phyloP scores from a whole-genome alignment of 768 basidiomycete species.

The Chalciporus pseudorubinellus region DNA sequence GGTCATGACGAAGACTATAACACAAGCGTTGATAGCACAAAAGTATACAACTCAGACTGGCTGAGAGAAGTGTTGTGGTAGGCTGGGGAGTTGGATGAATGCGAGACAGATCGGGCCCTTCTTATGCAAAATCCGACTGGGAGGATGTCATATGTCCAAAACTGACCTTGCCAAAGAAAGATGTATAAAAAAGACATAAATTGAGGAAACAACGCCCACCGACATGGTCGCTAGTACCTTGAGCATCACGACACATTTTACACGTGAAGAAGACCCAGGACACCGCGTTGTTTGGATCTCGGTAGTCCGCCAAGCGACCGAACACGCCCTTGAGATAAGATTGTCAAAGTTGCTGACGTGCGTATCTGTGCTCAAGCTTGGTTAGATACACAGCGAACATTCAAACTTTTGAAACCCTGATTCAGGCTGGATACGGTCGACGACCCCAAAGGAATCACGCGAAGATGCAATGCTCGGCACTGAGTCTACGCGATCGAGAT shows the following conservation, averaged over 20 bases:
- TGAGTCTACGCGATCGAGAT: conserved; percentile 15
- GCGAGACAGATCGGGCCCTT: conserved; percentile 14
- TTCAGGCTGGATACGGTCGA: conserved; percentile 10
- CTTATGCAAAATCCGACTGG: conserved; percentile 28
- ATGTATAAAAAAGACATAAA: conserved; percentile 26
- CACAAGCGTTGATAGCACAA: conserved; percentile 8
- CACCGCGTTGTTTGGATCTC: conserved; percentile 25
- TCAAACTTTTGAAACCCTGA: neutral
- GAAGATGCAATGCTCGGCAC: neutral
- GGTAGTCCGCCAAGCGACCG: conserved; percentile 21
- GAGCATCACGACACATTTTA: conserved; percentile 30
- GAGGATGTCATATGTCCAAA: conserved; percentile 21
- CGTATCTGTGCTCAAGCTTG: conserved; percentile 18
- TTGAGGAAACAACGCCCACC: conserved; percentile 26
- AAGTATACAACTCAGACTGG: conserved; percentile 26
- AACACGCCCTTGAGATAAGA: conserved; percentile 13
- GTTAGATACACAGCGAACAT: conserved; percentile 6
- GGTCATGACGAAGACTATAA: conserved; percentile 10
- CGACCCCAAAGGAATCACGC: neutral
- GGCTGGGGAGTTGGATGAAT: conserved; percentile 1
- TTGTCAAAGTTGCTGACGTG: conserved; percentile 20
- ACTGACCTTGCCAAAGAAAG: conserved; percentile 20
- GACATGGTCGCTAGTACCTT: conserved; percentile 28
- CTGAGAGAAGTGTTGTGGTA: conserved; percentile 18
- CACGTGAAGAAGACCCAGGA: conserved; percentile 30